phyloP scores from a whole-genome alignment of 2,329 filamentous ascomycete genomes.

The Ceratocystis harringtonii region DNA sequence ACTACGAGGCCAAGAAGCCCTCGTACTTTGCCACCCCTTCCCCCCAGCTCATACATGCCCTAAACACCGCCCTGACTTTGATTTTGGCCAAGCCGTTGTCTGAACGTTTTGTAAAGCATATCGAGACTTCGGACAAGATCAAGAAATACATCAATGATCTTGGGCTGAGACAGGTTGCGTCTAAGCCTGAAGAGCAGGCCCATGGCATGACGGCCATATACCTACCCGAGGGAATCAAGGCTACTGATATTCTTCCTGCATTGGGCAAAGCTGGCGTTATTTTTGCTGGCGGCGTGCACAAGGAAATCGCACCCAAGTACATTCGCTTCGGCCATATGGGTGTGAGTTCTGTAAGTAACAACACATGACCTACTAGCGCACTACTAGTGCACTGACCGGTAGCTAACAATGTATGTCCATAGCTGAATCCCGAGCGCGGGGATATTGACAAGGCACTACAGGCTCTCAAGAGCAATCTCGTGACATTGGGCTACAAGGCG shows the following conservation, averaged over 20 bases:
- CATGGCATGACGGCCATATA: slow-evolving; percentile 98
- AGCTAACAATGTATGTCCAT: slow-evolving; percentile 6
- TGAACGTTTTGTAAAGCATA: slow-evolving; percentile 72
- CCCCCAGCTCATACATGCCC: slow-evolving; percentile 80
- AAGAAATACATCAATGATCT: slow-evolving; percentile 70
- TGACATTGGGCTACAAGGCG: slow-evolving; percentile 50
- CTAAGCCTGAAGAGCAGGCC: slow-evolving; percentile 77
- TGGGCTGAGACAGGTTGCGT: slow-evolving; percentile 74
- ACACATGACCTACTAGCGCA: slow-evolving; percentile 6
- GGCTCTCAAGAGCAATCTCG: slow-evolving; percentile 58
- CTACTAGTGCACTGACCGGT: too few species aligned
- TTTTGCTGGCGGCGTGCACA: slow-evolving; percentile 90
- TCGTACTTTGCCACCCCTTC: slow-evolving; percentile 97
- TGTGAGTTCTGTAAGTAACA: slow-evolving; percentile 57
- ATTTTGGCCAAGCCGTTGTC: slow-evolving; percentile 68
- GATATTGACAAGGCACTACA: slow-evolving; percentile 76
- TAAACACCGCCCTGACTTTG: slow-evolving; percentile 77
- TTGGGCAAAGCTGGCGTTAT: slow-evolving; percentile 77
- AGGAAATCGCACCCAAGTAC: slow-evolving; percentile 86
- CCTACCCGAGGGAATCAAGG: slow-evolving; percentile 68
- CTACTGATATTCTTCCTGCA: slow-evolving; percentile 70
- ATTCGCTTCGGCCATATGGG: slow-evolving; percentile 98
- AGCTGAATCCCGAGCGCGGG: slow-evolving; percentile 59
- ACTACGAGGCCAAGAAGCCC: slow-evolving; percentile 94
- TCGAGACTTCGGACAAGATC: slow-evolving; percentile 63